These are phyloP conservation scores for Turnera subulata DNA, from an alignment of 345 rosid genomes.

Conservation along the genomic window DNA sequence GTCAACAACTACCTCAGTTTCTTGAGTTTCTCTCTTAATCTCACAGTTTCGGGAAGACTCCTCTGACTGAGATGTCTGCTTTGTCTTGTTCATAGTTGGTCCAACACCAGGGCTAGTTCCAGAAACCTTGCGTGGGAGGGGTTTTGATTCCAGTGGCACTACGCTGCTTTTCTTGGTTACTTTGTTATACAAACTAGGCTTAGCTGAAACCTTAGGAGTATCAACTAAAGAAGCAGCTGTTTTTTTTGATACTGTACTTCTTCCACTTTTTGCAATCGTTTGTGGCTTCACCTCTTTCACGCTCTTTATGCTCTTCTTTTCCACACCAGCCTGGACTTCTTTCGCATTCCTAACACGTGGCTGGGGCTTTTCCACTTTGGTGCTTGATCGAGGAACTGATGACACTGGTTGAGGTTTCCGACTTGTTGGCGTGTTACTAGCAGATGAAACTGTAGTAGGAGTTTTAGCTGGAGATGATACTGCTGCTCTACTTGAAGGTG, in stretches of 20 bases:
- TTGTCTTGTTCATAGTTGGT: conserved; percentile 26
- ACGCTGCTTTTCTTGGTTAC: conserved; percentile 56
- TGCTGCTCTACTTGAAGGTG: conserved; percentile 37
- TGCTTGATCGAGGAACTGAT: conserved; percentile 30
- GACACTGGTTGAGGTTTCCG: conserved; percentile 39
- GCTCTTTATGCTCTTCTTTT: conserved; percentile 21
- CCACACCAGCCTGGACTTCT: conserved; percentile 18
- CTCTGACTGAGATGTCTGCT: conserved; percentile 20
- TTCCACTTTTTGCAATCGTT: conserved; percentile 29
- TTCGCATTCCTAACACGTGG: conserved; percentile 27
- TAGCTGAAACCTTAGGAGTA: conserved; percentile 29
- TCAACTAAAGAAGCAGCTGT: conserved; percentile 27
- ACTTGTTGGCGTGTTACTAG: conserved; percentile 34
- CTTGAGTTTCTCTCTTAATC: conserved; percentile 24
- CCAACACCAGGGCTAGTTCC: conserved; percentile 27
- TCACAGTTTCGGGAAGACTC: conserved; percentile 26
- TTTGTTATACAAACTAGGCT: conserved; percentile 48
- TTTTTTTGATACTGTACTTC: conserved; percentile 30
- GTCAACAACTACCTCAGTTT: conserved; percentile 26
- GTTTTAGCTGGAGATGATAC: conserved; percentile 41
- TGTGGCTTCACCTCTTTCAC: conserved; percentile 32
- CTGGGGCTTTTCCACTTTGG: conserved; percentile 40
- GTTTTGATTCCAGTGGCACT: conserved; percentile 53
- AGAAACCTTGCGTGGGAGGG: conserved; percentile 47
- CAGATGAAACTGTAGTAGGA: conserved; percentile 31